phyloP scores from a whole-genome alignment of 2,329 filamentous ascomycete species.

The Chaetomiaceae sp. region DNA sequence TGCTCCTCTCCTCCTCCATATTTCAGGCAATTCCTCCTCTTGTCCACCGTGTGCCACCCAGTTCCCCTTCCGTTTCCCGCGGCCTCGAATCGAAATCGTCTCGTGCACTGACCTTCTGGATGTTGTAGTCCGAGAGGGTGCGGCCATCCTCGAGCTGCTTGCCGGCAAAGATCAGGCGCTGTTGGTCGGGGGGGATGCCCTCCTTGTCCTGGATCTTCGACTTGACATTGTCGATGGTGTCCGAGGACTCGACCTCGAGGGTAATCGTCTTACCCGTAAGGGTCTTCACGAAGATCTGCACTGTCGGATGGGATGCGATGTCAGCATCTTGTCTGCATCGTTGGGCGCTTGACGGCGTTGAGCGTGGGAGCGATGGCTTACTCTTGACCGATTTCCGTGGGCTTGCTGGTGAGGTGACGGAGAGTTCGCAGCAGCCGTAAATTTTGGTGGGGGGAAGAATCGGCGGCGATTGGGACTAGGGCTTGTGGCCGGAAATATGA shows the following conservation, averaged over 20 bases:
- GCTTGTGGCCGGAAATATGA: constrained; percentile 20
- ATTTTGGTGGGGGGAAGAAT: constrained; percentile 40
- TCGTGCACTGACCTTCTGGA: constrained; percentile 75
- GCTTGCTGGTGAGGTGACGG: constrained; percentile 36
- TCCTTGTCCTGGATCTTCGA: constrained; percentile 99
- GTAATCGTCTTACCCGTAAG: constrained; percentile 99
- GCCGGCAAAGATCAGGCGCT: constrained; percentile 97
- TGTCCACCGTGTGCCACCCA: background rate
- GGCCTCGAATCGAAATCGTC: constrained; percentile 6
- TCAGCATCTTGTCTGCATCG: constrained; percentile 26
- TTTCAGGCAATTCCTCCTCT: constrained; percentile 4
- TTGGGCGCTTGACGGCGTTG: constrained; percentile 11
- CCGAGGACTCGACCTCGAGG: constrained; percentile 96
- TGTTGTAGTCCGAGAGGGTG: constrained; percentile 97
- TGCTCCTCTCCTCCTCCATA: background rate
- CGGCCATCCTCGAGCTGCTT: constrained; percentile 99
- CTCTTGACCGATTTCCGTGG: constrained; percentile 54
- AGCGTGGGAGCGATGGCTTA: constrained; percentile 39
- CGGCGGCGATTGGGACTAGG: constrained; percentile 19
- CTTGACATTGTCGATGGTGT: constrained; percentile 99
- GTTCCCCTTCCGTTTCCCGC: background rate
- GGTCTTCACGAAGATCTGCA: constrained; percentile 95
- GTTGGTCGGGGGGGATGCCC: constrained; percentile 95
- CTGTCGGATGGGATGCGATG: constrained; percentile 18
- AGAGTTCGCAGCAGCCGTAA: constrained; percentile 31